These are phyloP conservation scores for Bromus sterilis DNA, from an alignment of 176 grass and related monocot species.

Conservation along the genomic window DNA sequence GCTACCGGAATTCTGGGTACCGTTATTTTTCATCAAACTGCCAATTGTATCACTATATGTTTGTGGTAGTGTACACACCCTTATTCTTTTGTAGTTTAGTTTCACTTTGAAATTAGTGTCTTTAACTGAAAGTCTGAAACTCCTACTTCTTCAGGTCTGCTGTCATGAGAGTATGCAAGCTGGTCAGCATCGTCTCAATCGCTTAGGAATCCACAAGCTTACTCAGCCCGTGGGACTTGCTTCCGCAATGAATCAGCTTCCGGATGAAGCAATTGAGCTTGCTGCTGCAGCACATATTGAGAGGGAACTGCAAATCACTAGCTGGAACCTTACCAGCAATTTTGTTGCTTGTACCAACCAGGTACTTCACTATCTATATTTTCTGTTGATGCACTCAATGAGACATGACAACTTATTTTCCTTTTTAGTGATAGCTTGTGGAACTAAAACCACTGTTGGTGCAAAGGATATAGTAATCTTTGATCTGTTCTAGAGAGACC, in stretches of 20 bases:
- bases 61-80: background rate
- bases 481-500: background rate
- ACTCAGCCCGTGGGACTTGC: conserved; percentile 67
- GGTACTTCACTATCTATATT: conserved; percentile 28
- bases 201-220: conserved; percentile 79
- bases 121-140: background rate
- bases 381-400: conserved; percentile 49
- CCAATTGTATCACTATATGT: background rate
- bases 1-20: too few relatives aligned
- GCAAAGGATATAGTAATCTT: background rate
- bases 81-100: conserved; percentile 5
- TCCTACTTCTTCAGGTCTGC: conserved; percentile 52
- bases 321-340: conserved; percentile 94
- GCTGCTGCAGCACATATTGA: conserved; percentile 91
- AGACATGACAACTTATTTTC: background rate
- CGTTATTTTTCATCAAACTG: too few relatives aligned
- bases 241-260: conserved; percentile 90
- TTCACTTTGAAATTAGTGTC: background rate
- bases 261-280: conserved; percentile 90
- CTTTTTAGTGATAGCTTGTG: background rate
- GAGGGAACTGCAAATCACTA: conserved; percentile 88
- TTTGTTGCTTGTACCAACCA: conserved; percentile 93
- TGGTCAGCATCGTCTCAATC: conserved; percentile 70
- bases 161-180: conserved; percentile 97
- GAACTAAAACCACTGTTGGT: background rate